Evolutionary conservation across 140 eudicot species (phyloP).

Genomic region (Cichorium intybus): DNA sequence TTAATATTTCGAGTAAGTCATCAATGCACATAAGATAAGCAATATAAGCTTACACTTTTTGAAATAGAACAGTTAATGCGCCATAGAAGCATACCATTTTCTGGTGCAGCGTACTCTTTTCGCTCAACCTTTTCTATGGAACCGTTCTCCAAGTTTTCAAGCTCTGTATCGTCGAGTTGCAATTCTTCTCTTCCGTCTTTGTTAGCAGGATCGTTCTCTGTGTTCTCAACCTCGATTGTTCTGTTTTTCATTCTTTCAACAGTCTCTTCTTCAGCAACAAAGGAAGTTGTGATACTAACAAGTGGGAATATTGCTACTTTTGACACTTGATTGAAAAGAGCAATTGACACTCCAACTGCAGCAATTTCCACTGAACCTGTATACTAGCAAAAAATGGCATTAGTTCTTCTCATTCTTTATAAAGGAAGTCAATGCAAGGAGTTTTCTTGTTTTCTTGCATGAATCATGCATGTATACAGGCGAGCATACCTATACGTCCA

Average conservation of each 20-base stretch:
- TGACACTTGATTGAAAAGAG: conserved; percentile 70
- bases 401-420: neutral
- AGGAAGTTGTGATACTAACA: conserved; percentile 77
- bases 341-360: conserved; percentile 73
- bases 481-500: conserved; percentile 62
- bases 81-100: conserved; percentile 28
- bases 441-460: no score
- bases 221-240: conserved; percentile 1
- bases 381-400: neutral
- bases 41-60: no score
- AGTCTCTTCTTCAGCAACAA: no score
- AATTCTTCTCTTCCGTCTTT: neutral
- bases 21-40: no score
- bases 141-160: conserved; percentile 25
- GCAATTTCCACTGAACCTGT: conserved; percentile 70
- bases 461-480: neutral
- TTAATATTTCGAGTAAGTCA: no score
- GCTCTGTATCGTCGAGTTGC: conserved; percentile 7
- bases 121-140: neutral
- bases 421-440: no score
- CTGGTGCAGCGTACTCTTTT: conserved; percentile 4
- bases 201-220: neutral
- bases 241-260: conserved; percentile 14
- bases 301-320: conserved; percentile 74
- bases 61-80: no score